Evolutionary conservation across 2,329 filamentous ascomycete species (phyloP).

Genomic region (Aspergillus ruber): DNA sequence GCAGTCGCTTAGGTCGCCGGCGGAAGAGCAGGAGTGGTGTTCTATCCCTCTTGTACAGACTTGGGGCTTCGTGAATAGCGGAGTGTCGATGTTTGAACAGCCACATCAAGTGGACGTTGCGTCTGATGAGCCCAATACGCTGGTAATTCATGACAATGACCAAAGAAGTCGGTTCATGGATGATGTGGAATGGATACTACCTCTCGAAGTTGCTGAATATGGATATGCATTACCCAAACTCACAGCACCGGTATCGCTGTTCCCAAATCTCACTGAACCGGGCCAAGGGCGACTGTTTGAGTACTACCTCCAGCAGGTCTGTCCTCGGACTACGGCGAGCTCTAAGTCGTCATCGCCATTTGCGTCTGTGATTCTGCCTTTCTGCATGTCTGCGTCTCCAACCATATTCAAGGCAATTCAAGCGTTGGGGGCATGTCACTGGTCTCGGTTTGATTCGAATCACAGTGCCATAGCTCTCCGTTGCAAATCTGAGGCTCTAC

Average conservation of each 20-base stretch:
- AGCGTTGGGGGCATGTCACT: conserved; percentile 34
- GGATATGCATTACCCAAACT: conserved; percentile 3
- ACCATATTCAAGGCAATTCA: conserved; percentile 33
- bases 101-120: conserved; percentile 20
- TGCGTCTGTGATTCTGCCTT: conserved; percentile 34
- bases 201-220: not conserved
- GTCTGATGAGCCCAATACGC: conserved; percentile 15
- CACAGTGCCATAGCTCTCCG: conserved; percentile 29
- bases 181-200: conserved; percentile 1
- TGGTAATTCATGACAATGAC: conserved; percentile 6
- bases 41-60: conserved; percentile 18
- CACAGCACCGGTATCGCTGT: conserved; percentile 17
- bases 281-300: conserved; percentile 29
- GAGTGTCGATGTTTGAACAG: conserved; percentile 21
- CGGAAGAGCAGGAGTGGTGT: conserved; percentile 22
- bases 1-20: conserved; percentile 11
- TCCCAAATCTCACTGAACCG: conserved; percentile 23
- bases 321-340: conserved; percentile 36
- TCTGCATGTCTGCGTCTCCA: conserved; percentile 32
- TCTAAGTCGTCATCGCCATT: conserved; percentile 31
- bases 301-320: conserved; percentile 36
- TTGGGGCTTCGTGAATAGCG: conserved; percentile 30
- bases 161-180: not conserved
- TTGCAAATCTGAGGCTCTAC: conserved; percentile 32
- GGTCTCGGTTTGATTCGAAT: conserved; percentile 24